phyloP scores from a whole-genome alignment of 805 yeast genomes.

The Wickerhamomyces hampshirensis region DNA sequence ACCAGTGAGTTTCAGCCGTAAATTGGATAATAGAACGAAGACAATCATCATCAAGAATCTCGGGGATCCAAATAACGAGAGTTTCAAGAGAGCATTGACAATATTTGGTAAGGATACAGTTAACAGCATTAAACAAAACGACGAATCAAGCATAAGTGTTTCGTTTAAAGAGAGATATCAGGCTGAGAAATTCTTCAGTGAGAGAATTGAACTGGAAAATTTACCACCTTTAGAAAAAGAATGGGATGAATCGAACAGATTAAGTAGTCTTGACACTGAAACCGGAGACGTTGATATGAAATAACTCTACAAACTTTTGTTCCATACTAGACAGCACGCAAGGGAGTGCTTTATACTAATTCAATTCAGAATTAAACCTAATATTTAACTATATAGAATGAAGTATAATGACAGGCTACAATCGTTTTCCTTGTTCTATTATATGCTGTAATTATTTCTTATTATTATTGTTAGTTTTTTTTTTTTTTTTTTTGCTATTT shows the following conservation, averaged over 20 bases:
- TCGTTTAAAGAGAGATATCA: constrained; percentile 20
- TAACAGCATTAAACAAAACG: constrained; percentile 4
- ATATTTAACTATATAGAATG: too few relatives aligned
- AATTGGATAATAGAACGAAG: constrained; percentile 22
- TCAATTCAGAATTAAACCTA: too few relatives aligned
- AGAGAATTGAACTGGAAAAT: constrained; percentile 8
- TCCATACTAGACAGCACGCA: too few relatives aligned
- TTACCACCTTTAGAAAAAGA: constrained; percentile 8
- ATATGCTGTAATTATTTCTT: too few relatives aligned
- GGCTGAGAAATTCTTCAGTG: constrained; percentile 22
- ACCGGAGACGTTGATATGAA: too few relatives aligned
- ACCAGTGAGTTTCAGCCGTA: constrained; percentile 8
- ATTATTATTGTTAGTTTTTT: too few relatives aligned
- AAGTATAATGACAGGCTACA: too few relatives aligned
- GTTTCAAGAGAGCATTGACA: constrained; percentile 12
- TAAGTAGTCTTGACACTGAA: too few relatives aligned
- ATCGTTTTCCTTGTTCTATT: too few relatives aligned
- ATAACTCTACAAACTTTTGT: too few relatives aligned
- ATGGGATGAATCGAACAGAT: constrained; percentile 21
- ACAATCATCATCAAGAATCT: constrained; percentile 18
- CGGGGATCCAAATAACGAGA: constrained; percentile 11
- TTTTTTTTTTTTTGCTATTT: too few relatives aligned
- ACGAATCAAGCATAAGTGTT: constrained; percentile 9
- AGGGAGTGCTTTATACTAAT: too few relatives aligned
- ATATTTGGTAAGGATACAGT: constrained; percentile 13